Conservation (phyloP, 257 asterid genomes). For the Agastache rugosa region DNA sequence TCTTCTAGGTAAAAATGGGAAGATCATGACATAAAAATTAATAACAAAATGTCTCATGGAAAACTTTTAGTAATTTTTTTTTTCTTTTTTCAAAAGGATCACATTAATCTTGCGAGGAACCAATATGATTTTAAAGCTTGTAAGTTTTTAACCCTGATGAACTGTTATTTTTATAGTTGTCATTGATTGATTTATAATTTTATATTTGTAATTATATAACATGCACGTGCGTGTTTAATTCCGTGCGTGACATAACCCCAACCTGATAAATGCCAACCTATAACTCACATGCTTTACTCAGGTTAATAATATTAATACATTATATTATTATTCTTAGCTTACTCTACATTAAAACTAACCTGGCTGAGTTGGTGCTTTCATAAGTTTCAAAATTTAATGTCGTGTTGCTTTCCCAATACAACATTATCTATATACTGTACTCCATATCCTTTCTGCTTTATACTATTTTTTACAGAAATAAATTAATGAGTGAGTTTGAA, state of each 20-base stretch:
- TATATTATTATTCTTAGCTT: background rate
- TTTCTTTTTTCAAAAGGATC: no score
- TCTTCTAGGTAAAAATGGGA: no score
- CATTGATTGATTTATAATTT: no score
- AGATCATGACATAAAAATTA: no score
- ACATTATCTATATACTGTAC: background rate
- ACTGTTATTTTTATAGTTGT: no score
- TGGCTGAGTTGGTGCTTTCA: slow-evolving; percentile 26
- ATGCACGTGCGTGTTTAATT: background rate
- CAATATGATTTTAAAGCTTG: no score
- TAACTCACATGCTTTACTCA: background rate
- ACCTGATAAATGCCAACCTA: background rate
- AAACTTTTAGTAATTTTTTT: no score
- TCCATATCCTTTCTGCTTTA: background rate
- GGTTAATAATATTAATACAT: background rate
- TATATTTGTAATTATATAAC: no score
- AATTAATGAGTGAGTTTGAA: no score
- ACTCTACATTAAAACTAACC: background rate
- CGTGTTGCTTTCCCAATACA: background rate
- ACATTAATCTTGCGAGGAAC: no score
- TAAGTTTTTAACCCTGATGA: no score
- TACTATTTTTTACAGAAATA: background rate
- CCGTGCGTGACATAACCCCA: background rate
- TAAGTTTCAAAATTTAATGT: slow-evolving; percentile 4
- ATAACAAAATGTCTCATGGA: no score